phyloP scores from a whole-genome alignment of 2,329 filamentous ascomycete species.

The Venturia asperata region DNA sequence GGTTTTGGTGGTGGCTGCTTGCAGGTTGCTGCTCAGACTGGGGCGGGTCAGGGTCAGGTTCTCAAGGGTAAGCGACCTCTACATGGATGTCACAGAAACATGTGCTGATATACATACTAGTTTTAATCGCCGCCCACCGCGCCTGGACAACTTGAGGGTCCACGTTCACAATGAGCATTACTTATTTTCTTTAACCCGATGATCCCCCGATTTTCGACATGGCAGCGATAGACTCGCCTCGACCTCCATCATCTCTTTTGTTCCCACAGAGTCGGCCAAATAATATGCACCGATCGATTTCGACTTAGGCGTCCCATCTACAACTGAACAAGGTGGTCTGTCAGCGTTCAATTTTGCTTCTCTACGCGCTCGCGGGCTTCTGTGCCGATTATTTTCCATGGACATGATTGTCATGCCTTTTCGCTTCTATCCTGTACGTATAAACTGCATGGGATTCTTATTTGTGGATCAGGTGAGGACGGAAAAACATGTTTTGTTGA shows the following conservation, averaged over 20 bases:
- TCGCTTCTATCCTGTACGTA: not conserved
- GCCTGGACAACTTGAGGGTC: not conserved
- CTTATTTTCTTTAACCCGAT: not conserved
- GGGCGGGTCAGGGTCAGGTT: constrained; percentile 45
- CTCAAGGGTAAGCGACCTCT: constrained; percentile 36
- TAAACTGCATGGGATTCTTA: not conserved
- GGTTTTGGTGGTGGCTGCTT: constrained; percentile 46
- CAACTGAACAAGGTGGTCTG: not conserved
- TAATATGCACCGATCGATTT: not conserved
- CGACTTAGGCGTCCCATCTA: not conserved
- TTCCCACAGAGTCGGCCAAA: not conserved
- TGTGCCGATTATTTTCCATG: not conserved
- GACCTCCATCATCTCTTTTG: not conserved
- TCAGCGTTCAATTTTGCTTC: not conserved
- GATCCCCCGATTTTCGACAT: not conserved
- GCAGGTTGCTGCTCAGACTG: constrained; percentile 56
- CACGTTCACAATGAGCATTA: not conserved
- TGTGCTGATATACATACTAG: not conserved
- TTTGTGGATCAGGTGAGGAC: not conserved
- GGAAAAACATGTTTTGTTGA: not conserved
- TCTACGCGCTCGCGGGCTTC: not conserved
- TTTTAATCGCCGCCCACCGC: not conserved
- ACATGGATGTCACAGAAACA: not conserved
- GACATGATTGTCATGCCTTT: not conserved
- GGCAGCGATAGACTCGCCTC: not conserved